A percentile compares a stretch with the other conserved stretches of the same genome.
Evolutionary conservation across 1,284 basidiomycete species (phyloP).

Genomic region (Singerocomus inundabilis): DNA sequence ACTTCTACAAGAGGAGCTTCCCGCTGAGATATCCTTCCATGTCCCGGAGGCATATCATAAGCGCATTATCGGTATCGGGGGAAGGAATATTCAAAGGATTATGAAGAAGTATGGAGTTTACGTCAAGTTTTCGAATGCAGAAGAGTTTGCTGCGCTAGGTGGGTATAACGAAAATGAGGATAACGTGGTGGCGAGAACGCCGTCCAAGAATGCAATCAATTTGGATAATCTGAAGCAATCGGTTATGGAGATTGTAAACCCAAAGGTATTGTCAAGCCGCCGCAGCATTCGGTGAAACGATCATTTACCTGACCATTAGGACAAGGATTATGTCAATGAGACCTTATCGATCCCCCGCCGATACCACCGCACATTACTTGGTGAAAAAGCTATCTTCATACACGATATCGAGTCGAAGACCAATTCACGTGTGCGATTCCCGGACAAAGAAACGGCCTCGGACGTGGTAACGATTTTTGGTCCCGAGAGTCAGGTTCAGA

Average conservation of each 20-base stretch:
- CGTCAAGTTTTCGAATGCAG: constrained; percentile 98
- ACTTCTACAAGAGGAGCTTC: constrained; percentile 93
- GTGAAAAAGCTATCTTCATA: constrained; percentile 96
- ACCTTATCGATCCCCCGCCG: constrained; percentile 90
- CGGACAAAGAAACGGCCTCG: constrained; percentile 92
- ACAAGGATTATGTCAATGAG: constrained; percentile 96
- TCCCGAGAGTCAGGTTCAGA: constrained; percentile 95
- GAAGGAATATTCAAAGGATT: constrained; percentile 97
- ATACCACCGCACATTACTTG: constrained; percentile 92
- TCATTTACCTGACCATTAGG: constrained; percentile 45
- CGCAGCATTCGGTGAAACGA: not conserved
- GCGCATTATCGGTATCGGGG: constrained; percentile 98
- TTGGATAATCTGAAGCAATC: constrained; percentile 94
- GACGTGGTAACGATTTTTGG: constrained; percentile 93
- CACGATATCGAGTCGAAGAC: constrained; percentile 97
- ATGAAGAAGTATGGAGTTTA: constrained; percentile 99
- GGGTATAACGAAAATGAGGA: constrained; percentile 98
- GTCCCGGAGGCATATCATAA: constrained; percentile 99
- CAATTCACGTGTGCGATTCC: constrained; percentile 92
- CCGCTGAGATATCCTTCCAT: constrained; percentile 99
- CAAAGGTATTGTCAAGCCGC: constrained; percentile 64
- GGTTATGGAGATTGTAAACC: constrained; percentile 97
- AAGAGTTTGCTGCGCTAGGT: constrained; percentile 93
- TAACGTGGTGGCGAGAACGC: constrained; percentile 96
- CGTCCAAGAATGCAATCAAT: constrained; percentile 96